Conservation (phyloP, 2,329 filamentous ascomycete genomes). For the Calcarisporium arbuscula region DNA sequence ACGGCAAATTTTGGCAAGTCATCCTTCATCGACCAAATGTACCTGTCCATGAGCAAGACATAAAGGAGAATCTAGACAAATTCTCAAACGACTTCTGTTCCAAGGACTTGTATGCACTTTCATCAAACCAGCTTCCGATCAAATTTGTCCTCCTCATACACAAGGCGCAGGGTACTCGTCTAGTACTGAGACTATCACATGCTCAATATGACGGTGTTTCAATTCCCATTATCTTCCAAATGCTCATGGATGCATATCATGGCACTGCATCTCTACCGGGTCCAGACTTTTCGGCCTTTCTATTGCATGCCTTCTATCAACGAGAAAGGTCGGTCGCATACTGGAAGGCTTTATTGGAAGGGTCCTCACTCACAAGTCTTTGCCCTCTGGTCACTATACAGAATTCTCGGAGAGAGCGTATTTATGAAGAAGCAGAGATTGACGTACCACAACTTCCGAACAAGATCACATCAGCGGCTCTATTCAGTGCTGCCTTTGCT, state of each 20-base stretch:
- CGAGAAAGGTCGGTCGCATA: too few species aligned
- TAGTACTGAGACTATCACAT: conserved; percentile 30
- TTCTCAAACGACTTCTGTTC: not conserved
- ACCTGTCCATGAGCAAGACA: conserved; percentile 5
- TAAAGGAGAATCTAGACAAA: not conserved
- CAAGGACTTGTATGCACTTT: not conserved
- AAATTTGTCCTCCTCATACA: not conserved
- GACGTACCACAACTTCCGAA: not conserved
- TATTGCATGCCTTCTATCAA: conserved; percentile 6
- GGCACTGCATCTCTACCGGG: conserved; percentile 15
- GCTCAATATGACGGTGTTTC: conserved; percentile 45
- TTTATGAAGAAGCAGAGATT: too few species aligned
- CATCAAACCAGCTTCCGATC: not conserved
- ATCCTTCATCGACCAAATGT: conserved; percentile 11
- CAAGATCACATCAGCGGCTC: not conserved
- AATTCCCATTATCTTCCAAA: conserved; percentile 33
- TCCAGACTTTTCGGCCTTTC: conserved; percentile 13
- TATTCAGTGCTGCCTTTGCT: not conserved
- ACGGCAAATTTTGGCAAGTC: conserved; percentile 15
- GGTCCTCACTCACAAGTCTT: too few species aligned
- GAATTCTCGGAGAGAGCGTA: too few species aligned
- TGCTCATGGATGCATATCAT: conserved; percentile 33
- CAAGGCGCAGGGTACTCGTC: not conserved
- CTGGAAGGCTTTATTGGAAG: too few species aligned
- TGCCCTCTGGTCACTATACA: too few species aligned